Conservation (phyloP, 306 rosid species). For the Casuarina equisetifolia region DNA sequence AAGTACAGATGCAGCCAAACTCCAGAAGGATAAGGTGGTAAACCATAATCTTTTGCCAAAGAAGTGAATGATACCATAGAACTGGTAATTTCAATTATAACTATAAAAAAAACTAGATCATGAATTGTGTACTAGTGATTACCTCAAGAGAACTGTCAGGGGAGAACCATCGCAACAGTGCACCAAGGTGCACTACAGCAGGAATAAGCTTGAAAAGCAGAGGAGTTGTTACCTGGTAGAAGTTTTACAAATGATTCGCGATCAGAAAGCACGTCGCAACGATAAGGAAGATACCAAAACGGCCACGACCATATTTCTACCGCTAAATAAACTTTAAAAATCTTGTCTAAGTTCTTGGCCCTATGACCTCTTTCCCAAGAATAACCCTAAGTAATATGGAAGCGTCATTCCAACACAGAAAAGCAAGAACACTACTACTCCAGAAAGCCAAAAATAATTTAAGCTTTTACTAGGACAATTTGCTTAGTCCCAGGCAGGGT, state of each 20-base stretch:
- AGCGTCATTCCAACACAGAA: slow-evolving; percentile 4
- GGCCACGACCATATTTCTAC: neutral
- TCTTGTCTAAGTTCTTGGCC: neutral
- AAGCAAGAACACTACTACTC: neutral
- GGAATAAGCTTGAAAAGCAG: slow-evolving; percentile 94
- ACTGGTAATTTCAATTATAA: neutral
- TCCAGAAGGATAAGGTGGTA: neutral
- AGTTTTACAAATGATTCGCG: neutral
- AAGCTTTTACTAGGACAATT: neutral
- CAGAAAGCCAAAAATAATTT: neutral
- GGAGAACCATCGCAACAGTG: slow-evolving; percentile 86
- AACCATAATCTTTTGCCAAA: neutral
- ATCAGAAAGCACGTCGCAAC: neutral
- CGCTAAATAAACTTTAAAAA: neutral
- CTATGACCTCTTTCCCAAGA: neutral
- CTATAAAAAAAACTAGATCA: neutral
- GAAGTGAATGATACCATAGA: neutral
- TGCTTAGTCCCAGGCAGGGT: neutral
- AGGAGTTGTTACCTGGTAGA: slow-evolving; percentile 87
- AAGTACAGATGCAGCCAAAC: neutral
- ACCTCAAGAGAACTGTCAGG: slow-evolving; percentile 82
- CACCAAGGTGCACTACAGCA: slow-evolving; percentile 92
- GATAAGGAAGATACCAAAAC: neutral
- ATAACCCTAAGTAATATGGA: slow-evolving; percentile 1
- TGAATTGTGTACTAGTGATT: slow-evolving; percentile 1